Base-by-base conservation (phyloP, 2,329 filamentous ascomycete species). In the Hymenoscyphus albidus region DNA sequence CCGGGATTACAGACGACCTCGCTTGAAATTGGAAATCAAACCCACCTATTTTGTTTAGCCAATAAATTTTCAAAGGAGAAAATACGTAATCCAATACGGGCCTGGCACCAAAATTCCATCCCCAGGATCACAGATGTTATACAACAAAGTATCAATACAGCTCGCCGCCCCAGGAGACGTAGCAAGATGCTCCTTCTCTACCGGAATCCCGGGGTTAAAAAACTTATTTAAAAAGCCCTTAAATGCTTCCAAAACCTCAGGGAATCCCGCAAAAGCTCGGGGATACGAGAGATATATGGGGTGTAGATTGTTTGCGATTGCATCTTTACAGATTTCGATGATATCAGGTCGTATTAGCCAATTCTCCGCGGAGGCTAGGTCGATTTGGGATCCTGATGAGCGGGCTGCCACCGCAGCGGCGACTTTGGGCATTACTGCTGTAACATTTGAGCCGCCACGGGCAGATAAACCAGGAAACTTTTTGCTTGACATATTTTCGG, bases 351-450 rank as follows among this genome's bases (percentile, higher is more conserved):
- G 62, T 14, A 67, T 63, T 3, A 70, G 63, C 66, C 66, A 69
- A 51, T 70, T 70, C 48, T 70, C 69, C n/a, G 69, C 66, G 5
- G 65, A 57, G 13, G 63, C 32, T 6, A 70, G 32, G 39, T 70
- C 69, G 22, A 69, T 67, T 14, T 61, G 55, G 12, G 44, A 51
- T 27, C 18, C 35, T 32, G 18, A 5, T 9, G 14, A 14, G n/a
- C 61, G 39, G 16, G 27, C 48, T 14, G 12, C 31, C 3, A 66
- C 58, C 4, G 39, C 54, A 14, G 1, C 62, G 2, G 14, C n/a
- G 12, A 66, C 59, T 40, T 59, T 62, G n/a, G 64, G 64, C 61
- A 66, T 63, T 22, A 66, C 62, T 3, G 61, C 54, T 5, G 22
- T 51, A 14, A 66, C 55, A 57, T 66, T 66, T 12, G 61, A 27